Conservation (phyloP, 78 protist genomes). For the Dictyostelium firmibasis region DNA sequence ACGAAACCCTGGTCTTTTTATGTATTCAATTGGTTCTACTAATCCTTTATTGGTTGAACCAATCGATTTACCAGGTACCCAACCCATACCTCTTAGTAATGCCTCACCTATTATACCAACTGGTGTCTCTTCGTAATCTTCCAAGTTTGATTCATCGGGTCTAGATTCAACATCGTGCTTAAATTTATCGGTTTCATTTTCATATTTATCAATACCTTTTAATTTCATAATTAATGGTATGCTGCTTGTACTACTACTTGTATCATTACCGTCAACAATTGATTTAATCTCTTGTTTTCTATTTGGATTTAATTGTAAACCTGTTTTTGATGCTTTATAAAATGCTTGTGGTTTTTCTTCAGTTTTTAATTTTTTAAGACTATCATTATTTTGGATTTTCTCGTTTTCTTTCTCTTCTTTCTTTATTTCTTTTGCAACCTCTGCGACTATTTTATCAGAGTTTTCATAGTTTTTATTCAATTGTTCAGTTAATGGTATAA, state of each 20-base stretch:
- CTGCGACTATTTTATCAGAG: background rate
- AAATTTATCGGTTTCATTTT: slow-evolving; percentile 66
- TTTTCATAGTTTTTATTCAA: background rate
- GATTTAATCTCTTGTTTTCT: slow-evolving; percentile 39
- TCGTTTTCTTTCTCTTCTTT: background rate
- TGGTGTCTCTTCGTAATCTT: slow-evolving; percentile 77
- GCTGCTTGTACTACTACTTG: background rate
- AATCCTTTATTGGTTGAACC: slow-evolving; percentile 62
- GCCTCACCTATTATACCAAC: slow-evolving; percentile 79
- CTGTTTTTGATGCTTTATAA: slow-evolving; percentile 27
- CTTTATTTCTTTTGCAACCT: background rate
- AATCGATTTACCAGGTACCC: slow-evolving; percentile 82
- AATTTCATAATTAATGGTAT: slow-evolving; percentile 58
- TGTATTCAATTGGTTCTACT: slow-evolving; percentile 71
- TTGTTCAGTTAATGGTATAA: slow-evolving; percentile 14
- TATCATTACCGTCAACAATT: background rate
- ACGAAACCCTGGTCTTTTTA: slow-evolving; percentile 51
- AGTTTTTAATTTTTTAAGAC: background rate
- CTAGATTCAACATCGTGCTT: slow-evolving; percentile 57
- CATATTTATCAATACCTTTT: slow-evolving; percentile 41
- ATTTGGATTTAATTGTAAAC: slow-evolving; percentile 56
- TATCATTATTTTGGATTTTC: background rate
- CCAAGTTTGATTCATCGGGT: slow-evolving; percentile 60
- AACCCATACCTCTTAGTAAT: slow-evolving; percentile 86
- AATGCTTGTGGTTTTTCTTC: slow-evolving; percentile 5